Percentiles rank a stretch among this genome's conserved stretches.
These are phyloP conservation scores for Pythium volutum DNA, from an alignment of 352 stramenopile genomes.

Conservation along the genomic window DNA sequence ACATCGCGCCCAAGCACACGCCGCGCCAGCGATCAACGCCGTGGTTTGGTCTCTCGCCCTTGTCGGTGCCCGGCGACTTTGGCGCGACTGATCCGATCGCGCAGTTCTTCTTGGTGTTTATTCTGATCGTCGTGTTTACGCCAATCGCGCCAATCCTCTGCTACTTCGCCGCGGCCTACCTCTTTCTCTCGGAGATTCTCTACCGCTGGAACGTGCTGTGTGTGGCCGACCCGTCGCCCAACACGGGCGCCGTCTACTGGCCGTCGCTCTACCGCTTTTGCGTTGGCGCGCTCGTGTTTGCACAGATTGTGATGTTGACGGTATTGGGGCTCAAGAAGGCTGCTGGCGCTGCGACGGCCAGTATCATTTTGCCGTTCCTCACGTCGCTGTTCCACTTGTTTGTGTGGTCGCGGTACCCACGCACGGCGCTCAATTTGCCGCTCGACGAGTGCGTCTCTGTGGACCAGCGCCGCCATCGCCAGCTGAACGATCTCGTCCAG, in stretches of 20 bases:
- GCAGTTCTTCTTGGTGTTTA: slow-evolving; percentile 71
- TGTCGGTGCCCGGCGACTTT: slow-evolving; percentile 61
- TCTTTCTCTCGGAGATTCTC: slow-evolving; percentile 71
- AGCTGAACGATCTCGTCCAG: slow-evolving; percentile 54
- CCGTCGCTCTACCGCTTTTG: slow-evolving; percentile 82
- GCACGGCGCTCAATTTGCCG: slow-evolving; percentile 63
- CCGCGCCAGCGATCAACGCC: slow-evolving; percentile 59
- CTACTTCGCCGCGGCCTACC: slow-evolving; percentile 72
- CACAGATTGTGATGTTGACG: slow-evolving; percentile 75
- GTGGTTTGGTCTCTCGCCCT: slow-evolving; percentile 67
- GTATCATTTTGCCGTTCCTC: slow-evolving; percentile 64
- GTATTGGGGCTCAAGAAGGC: slow-evolving; percentile 76
- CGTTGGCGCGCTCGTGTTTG: slow-evolving; percentile 70
- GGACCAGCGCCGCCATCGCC: slow-evolving; percentile 50
- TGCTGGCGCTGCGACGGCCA: slow-evolving; percentile 48
- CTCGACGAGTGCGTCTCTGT: slow-evolving; percentile 74
- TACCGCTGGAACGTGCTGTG: slow-evolving; percentile 74
- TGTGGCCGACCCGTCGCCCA: slow-evolving; percentile 63
- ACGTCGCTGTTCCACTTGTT: slow-evolving; percentile 73
- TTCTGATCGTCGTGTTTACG: slow-evolving; percentile 75
- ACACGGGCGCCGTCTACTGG: slow-evolving; percentile 69
- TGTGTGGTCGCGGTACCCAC: slow-evolving; percentile 61
- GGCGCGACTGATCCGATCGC: slow-evolving; percentile 50
- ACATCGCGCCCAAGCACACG: slow-evolving; percentile 76
- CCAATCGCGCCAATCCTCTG: slow-evolving; percentile 73